phyloP scores from a whole-genome alignment of 352 stramenopile genomes.

The Globisporangium paddicum region DNA sequence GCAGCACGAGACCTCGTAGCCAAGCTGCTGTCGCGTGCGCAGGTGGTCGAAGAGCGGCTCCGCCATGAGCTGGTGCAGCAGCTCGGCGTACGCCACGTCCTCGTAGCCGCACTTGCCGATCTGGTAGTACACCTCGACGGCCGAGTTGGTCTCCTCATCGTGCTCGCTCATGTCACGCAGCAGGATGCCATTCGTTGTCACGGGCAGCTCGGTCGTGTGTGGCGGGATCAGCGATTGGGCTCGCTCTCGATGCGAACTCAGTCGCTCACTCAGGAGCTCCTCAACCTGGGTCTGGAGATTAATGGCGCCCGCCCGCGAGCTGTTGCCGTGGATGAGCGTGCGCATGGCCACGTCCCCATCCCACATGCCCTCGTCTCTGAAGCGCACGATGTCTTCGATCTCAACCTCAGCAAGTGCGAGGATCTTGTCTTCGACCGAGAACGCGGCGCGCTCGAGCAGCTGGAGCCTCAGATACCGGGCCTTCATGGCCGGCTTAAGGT shows the following conservation, averaged over 20 bases:
- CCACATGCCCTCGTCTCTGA: slow-evolving; percentile 23
- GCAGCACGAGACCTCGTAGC: slow-evolving; percentile 76
- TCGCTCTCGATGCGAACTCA: not conserved
- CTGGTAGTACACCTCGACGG: slow-evolving; percentile 85
- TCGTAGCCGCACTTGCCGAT: slow-evolving; percentile 43
- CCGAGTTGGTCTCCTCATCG: slow-evolving; percentile 66
- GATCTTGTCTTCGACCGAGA: slow-evolving; percentile 60
- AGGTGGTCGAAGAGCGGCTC: slow-evolving; percentile 82
- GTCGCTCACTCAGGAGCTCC: not conserved
- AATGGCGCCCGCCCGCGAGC: slow-evolving; percentile 29
- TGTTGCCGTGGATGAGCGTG: slow-evolving; percentile 68
- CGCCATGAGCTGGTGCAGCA: slow-evolving; percentile 74
- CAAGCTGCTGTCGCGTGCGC: slow-evolving; percentile 77
- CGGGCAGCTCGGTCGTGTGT: slow-evolving; percentile 44
- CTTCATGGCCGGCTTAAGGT: slow-evolving; percentile 60
- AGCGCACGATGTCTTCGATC: slow-evolving; percentile 24
- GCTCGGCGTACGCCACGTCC: slow-evolving; percentile 55
- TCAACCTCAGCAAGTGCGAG: slow-evolving; percentile 27
- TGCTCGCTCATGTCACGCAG: slow-evolving; percentile 61
- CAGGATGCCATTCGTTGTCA: slow-evolving; percentile 52
- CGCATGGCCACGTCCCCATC: slow-evolving; percentile 15
- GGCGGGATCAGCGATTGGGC: slow-evolving; percentile 24
- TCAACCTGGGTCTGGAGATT: slow-evolving; percentile 37
- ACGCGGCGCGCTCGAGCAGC: slow-evolving; percentile 52
- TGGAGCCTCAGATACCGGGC: slow-evolving; percentile 65